Evolutionary conservation across 805 yeast species (phyloP), one percentile per base, ranked within the genome.

Genomic region (Saccharomycopsis synnaedendra): DNA sequence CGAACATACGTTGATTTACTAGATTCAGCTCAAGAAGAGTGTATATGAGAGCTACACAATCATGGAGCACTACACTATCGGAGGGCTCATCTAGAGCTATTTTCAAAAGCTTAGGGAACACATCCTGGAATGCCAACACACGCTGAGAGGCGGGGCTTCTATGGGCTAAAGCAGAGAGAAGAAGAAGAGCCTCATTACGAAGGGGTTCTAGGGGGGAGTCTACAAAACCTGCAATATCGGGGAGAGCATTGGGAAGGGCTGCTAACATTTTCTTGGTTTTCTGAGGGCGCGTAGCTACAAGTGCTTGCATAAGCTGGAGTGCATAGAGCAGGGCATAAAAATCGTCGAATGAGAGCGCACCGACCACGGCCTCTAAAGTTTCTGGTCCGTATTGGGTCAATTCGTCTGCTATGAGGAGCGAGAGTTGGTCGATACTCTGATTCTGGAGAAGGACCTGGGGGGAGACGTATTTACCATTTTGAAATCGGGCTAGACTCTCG

Each of bases 331-430:
- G 74, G 39, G 82, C 74, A 62, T 86, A 94, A 59, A 87, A 86
- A 58, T 86, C 90, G 10, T 67, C 66, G 47, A 71, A 68, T 30
- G 69, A 70, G 30, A 73, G 67, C 5, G 81, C 60, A 30, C 80
- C 76, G 28, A 75, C 64, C 5, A 81, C 60, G 29, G 73, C 58
- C 19, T 72, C 67, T 11, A 73, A 59, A 9, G 75, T 67, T 42
- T 74, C 72, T 8, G 56, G 50, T 5, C 53, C 47, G 7, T 70
- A 65, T 64, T 85, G 89, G 1, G 89, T 83, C 56, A 93, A 68
- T 58, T 87, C 97, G 64, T 93, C 98, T 0, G 97, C 87, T 33
- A 93, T 85, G 95, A 97, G 89, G 48, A 89, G 65, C 0, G 96
- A 85, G 55, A 93, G 85, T 58, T 87, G 95, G 60, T 89, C 97